phyloP scores from a whole-genome alignment of 345 rosid species.

The Dipteronia dyeriana region DNA sequence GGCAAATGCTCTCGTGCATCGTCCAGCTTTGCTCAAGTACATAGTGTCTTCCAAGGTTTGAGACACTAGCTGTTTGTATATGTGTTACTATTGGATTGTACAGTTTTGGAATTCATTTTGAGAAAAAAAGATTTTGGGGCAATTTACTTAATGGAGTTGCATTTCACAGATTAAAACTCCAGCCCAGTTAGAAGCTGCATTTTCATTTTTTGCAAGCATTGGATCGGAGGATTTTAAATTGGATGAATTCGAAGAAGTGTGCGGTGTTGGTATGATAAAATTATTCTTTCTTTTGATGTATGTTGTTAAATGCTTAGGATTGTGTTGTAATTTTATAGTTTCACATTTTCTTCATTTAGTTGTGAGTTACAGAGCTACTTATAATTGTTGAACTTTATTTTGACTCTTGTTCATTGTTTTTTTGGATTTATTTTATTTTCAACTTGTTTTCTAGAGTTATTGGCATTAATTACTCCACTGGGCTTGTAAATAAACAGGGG shows the following conservation, averaged over 20 bases:
- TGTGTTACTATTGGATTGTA: background rate
- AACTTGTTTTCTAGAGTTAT: constrained; percentile 15
- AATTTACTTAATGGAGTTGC: constrained; percentile 11
- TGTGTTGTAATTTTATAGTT: background rate
- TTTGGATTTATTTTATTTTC: constrained; percentile 9
- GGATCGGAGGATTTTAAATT: constrained; percentile 61
- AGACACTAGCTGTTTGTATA: background rate
- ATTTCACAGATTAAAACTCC: constrained; percentile 75
- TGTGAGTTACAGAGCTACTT: background rate
- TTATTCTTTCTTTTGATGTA: background rate
- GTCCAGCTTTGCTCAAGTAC: constrained; percentile 66
- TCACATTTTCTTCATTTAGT: background rate
- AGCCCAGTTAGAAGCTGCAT: constrained; percentile 87
- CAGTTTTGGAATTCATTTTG: background rate
- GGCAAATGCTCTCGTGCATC: constrained; percentile 74
- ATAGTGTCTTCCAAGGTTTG: constrained; percentile 71
- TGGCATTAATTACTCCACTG: constrained; percentile 25
- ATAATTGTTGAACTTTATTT: background rate
- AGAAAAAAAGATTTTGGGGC: background rate
- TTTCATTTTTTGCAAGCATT: constrained; percentile 52
- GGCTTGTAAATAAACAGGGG: constrained; percentile 50
- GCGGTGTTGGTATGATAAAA: constrained; percentile 76
- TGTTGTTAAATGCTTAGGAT: constrained; percentile 2
- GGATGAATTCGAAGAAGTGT: constrained; percentile 82
- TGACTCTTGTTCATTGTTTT: background rate